Conservation (phyloP, 805 yeast species). For the Ogataea degrootiae region DNA sequence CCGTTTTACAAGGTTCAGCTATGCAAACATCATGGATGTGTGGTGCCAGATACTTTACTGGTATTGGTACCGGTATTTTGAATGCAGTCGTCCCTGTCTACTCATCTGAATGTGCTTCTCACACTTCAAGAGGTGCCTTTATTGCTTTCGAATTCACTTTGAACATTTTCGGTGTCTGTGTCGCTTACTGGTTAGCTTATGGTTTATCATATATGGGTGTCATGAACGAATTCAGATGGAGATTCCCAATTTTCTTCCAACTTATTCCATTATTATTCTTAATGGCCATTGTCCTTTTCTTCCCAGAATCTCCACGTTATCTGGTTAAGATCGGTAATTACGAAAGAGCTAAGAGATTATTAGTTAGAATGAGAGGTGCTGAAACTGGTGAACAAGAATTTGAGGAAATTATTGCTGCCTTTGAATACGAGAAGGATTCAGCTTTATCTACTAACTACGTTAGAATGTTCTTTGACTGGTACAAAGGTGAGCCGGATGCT, state of each 20-base stretch:
- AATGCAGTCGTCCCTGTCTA: constrained; percentile 36
- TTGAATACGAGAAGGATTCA: constrained; percentile 24
- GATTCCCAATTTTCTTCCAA: constrained; percentile 33
- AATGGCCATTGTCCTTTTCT: constrained; percentile 17
- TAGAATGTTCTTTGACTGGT: constrained; percentile 18
- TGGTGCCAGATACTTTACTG: constrained; percentile 32
- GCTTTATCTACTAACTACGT: constrained; percentile 24
- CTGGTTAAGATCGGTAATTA: constrained; percentile 34
- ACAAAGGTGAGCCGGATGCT: constrained; percentile 20
- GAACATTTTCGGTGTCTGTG: constrained; percentile 26
- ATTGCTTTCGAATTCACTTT: constrained; percentile 31
- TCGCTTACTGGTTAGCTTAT: constrained; percentile 35
- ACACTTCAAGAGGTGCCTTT: constrained; percentile 31
- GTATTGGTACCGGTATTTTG: constrained; percentile 33
- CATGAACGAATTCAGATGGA: constrained; percentile 23
- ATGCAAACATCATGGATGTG: constrained; percentile 20
- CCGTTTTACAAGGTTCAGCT: constrained; percentile 24
- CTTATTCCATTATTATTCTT: constrained; percentile 14
- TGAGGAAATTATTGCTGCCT: constrained; percentile 19
- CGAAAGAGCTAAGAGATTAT: constrained; percentile 39
- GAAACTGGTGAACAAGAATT: constrained; percentile 20
- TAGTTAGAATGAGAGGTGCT: constrained; percentile 36
- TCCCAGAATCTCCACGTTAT: constrained; percentile 46
- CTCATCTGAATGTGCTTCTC: constrained; percentile 33
- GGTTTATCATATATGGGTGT: constrained; percentile 31